These are phyloP conservation scores for Dothiorella sarmentorum DNA, from an alignment of 2,329 filamentous ascomycete species.

Conservation along the genomic window DNA sequence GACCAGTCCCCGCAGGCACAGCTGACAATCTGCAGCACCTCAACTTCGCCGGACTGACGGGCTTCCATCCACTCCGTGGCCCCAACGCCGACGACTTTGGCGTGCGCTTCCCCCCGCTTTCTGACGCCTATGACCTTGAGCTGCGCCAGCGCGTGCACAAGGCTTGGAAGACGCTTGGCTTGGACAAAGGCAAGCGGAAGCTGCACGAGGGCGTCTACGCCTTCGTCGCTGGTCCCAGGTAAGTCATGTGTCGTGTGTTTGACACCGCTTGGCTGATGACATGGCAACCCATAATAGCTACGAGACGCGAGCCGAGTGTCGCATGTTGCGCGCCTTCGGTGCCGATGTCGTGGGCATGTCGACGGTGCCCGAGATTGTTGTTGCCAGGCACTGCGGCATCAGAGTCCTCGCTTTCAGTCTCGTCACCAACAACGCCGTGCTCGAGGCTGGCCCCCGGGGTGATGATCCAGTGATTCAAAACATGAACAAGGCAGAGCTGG, in stretches of 20 bases:
- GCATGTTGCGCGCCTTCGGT: conserved; percentile 58
- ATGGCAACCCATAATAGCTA: conserved; percentile 45
- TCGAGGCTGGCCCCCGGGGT: conserved; percentile 57
- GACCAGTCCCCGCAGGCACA: not conserved
- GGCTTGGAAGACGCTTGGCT: conserved; percentile 52
- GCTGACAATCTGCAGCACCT: too few relatives aligned
- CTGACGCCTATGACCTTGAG: conserved; percentile 63
- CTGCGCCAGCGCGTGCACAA: conserved; percentile 56
- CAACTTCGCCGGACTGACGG: conserved; percentile 60
- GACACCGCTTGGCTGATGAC: not conserved
- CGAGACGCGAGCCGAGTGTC: conserved; percentile 63
- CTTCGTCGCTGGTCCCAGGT: conserved; percentile 61
- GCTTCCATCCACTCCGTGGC: conserved; percentile 59
- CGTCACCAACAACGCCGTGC: conserved; percentile 62
- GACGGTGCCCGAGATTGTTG: conserved; percentile 65
- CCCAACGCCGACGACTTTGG: conserved; percentile 62
- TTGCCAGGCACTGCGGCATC: conserved; percentile 62
- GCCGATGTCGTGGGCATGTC: conserved; percentile 71
- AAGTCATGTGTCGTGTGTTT: conserved; percentile 23
- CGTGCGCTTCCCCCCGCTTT: conserved; percentile 60
- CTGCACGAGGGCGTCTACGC: conserved; percentile 65
- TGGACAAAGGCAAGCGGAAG: conserved; percentile 46
- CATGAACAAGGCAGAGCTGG: conserved; percentile 50
- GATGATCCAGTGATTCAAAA: conserved; percentile 54
- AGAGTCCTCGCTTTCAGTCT: conserved; percentile 62